Evolutionary conservation across 345 rosid species (phyloP).

Genomic region (Theobroma cacao): DNA sequence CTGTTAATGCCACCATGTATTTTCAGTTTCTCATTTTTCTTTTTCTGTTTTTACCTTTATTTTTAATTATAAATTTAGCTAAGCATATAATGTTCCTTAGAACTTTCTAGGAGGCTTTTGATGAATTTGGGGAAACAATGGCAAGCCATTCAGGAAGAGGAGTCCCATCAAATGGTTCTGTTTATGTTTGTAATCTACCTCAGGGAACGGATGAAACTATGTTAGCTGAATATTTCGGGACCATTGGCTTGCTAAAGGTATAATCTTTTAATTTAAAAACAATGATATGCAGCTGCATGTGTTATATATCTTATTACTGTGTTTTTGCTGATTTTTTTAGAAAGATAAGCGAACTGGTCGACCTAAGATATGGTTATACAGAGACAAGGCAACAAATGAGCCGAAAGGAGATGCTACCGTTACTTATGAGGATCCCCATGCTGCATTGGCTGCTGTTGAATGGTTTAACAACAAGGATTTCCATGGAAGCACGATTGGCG

Average conservation of each 20-base stretch:
- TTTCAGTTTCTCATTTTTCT: background rate
- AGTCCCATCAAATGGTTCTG: conserved; percentile 62
- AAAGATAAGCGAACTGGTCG: conserved; percentile 89
- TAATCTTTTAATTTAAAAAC: conserved; percentile 7
- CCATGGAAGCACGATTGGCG: conserved; percentile 80
- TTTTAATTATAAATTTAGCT: background rate
- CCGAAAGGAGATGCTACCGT: conserved; percentile 97
- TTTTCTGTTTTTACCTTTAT: background rate
- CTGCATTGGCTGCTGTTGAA: conserved; percentile 94
- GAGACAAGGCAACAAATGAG: conserved; percentile 84
- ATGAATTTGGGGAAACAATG: conserved; percentile 61
- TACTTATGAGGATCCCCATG: conserved; percentile 97
- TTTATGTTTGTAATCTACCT: conserved; percentile 87
- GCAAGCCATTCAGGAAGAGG: conserved; percentile 62
- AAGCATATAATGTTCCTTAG: background rate
- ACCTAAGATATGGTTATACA: conserved; percentile 92
- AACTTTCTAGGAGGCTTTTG: conserved; percentile 19
- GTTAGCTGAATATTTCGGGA: conserved; percentile 91
- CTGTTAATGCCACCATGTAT: background rate
- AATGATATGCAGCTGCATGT: background rate
- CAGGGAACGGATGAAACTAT: conserved; percentile 79
- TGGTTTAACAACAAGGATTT: conserved; percentile 97
- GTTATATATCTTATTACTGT: background rate
- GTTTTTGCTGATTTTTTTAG: conserved; percentile 28
- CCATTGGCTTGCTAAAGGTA: conserved; percentile 95